A percentile compares a stretch with the other conserved stretches of the same genome.
Evolutionary conservation across 2,329 filamentous ascomycete species (phyloP).

Genomic region (Setomelanomma holmii): DNA sequence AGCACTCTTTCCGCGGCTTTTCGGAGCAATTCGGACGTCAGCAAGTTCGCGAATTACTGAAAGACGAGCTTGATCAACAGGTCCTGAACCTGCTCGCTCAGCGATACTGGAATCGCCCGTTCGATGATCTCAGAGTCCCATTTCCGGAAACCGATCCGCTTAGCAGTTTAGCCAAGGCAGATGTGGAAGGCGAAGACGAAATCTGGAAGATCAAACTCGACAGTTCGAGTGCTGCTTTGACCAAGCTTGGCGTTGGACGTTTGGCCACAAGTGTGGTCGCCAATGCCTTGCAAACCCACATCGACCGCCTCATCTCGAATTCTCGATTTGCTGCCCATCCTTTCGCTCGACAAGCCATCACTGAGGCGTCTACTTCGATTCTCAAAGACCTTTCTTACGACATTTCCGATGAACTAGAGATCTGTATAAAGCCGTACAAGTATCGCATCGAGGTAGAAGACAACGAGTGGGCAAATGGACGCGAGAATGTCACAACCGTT

Average conservation of each 20-base stretch:
- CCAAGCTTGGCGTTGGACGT: constrained; percentile 91
- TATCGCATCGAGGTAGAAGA: constrained; percentile 96
- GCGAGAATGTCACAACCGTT: constrained; percentile 80
- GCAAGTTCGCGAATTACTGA: constrained; percentile 88
- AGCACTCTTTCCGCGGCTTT: constrained; percentile 96
- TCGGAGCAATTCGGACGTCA: constrained; percentile 86
- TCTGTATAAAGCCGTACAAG: constrained; percentile 99
- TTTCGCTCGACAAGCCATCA: constrained; percentile 91
- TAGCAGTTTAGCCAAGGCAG: constrained; percentile 80
- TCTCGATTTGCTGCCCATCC: constrained; percentile 91
- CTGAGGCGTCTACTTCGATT: constrained; percentile 86
- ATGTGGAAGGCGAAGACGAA: constrained; percentile 72
- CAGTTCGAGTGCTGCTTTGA: constrained; percentile 86
- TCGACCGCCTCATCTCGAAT: constrained; percentile 77
- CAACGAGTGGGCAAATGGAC: constrained; percentile 82
- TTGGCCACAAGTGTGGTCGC: constrained; percentile 92
- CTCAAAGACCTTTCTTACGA: constrained; percentile 95
- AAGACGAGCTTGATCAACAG: constrained; percentile 91
- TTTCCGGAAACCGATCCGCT: constrained; percentile 75
- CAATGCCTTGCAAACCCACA: constrained; percentile 81
- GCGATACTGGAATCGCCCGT: constrained; percentile 95
- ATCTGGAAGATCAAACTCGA: constrained; percentile 97
- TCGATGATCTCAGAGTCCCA: constrained; percentile 77
- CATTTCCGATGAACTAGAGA: constrained; percentile 96
- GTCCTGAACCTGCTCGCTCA: constrained; percentile 92